A percentile compares a stretch with the other conserved stretches of the same genome.
These are phyloP conservation scores for Apiotrichum gamsii DNA, from an alignment of 1,284 basidiomycete species.

Conservation along the genomic window DNA sequence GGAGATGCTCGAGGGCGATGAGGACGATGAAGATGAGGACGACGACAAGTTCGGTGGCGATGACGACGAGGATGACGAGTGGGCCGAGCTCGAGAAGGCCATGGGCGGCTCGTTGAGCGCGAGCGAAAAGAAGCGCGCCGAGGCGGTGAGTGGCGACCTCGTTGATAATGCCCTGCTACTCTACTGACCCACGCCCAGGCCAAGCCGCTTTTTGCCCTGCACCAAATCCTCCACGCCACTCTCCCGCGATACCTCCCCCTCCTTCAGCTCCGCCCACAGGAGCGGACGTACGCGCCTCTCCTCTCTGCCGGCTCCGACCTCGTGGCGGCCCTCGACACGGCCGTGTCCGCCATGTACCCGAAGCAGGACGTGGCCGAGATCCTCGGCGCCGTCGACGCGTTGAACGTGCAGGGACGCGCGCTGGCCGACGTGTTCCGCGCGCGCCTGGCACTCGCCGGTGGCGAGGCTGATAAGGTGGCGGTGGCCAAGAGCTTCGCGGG, in stretches of 20 bases:
- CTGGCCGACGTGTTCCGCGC: constrained; percentile 8
- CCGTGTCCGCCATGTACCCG: constrained; percentile 32
- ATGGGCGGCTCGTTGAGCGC: constrained; percentile 23
- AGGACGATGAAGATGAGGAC: constrained; percentile 19
- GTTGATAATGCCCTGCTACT: no score
- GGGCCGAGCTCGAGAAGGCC: constrained; percentile 30
- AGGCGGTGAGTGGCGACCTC: constrained; percentile 29
- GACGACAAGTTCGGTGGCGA: constrained; percentile 7
- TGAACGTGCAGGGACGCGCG: constrained; percentile 13
- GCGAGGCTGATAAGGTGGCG: constrained; percentile 6
- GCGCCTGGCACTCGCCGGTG: constrained; percentile 1
- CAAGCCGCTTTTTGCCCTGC: constrained; percentile 34
- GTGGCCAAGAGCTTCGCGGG: constrained; percentile 12
- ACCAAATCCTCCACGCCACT: constrained; percentile 36
- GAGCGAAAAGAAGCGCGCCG: constrained; percentile 25
- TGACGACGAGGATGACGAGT: constrained; percentile 25
- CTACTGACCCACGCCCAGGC: constrained; percentile 22
- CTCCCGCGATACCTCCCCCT: constrained; percentile 30
- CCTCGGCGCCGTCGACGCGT: constrained; percentile 14
- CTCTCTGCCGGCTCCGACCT: constrained; percentile 14
- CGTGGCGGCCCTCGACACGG: constrained; percentile 31
- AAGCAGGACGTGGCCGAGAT: constrained; percentile 35
- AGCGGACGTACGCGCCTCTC: constrained; percentile 14
- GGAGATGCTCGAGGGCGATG: constrained; percentile 31
- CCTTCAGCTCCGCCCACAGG: constrained; percentile 12